Conservation (phyloP, 768 basidiomycete species). For the Imleria badia region DNA sequence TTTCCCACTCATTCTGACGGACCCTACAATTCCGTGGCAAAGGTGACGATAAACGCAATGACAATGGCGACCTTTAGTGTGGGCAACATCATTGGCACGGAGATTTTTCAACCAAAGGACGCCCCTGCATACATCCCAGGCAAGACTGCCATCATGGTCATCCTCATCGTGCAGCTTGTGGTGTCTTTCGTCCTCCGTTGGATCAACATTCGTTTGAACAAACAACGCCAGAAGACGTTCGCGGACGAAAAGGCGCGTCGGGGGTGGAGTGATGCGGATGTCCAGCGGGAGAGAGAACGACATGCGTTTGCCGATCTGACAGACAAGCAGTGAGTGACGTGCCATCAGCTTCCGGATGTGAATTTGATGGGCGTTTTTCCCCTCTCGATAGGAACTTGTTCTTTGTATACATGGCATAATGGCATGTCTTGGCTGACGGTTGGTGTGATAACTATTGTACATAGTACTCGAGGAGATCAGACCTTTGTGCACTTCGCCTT, state of each 20-base stretch:
- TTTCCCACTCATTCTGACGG: not conserved
- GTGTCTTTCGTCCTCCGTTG: slow-evolving; percentile 50
- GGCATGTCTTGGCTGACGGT: not conserved
- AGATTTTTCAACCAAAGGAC: slow-evolving; percentile 62
- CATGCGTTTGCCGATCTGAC: slow-evolving; percentile 65
- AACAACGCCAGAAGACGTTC: slow-evolving; percentile 42
- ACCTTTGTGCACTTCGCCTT: not conserved
- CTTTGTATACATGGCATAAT: slow-evolving; percentile 57
- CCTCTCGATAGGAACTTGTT: slow-evolving; percentile 49
- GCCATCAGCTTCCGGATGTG: not conserved
- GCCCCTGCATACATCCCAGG: slow-evolving; percentile 65
- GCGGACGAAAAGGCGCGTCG: slow-evolving; percentile 42
- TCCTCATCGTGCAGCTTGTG: slow-evolving; percentile 51
- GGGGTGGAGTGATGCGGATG: slow-evolving; percentile 60
- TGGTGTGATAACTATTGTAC: not conserved
- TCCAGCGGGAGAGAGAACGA: slow-evolving; percentile 56
- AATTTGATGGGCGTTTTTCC: slow-evolving; percentile 1
- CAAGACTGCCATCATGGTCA: slow-evolving; percentile 63
- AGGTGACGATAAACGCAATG: slow-evolving; percentile 60
- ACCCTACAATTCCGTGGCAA: slow-evolving; percentile 1
- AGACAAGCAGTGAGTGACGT: slow-evolving; percentile 53
- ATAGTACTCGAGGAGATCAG: not conserved
- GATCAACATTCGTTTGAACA: slow-evolving; percentile 56
- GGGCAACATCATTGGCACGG: slow-evolving; percentile 62
- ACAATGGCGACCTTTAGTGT: slow-evolving; percentile 53